Conservation (phyloP, 805 yeast species). For the Komagataella populi region DNA sequence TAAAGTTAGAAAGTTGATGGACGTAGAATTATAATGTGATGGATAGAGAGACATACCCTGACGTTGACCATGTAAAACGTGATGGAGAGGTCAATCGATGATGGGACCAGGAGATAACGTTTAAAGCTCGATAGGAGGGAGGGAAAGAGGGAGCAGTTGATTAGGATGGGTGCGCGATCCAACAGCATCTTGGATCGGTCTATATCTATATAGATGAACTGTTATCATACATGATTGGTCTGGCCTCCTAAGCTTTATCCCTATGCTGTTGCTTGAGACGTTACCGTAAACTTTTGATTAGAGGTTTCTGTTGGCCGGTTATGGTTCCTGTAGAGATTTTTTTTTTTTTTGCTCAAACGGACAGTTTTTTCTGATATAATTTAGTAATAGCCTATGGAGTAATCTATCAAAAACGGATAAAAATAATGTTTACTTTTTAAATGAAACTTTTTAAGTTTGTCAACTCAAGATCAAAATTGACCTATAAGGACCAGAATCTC, state of each 20-base stretch:
- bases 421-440: too few relatives aligned
- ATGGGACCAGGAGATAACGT: background rate
- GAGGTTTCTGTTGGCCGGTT: background rate
- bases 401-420: too few relatives aligned
- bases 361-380: too few relatives aligned
- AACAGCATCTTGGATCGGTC: background rate
- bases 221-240: background rate
- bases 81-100: background rate
- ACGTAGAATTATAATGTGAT: background rate
- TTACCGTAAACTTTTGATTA: background rate
- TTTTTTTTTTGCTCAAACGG: background rate
- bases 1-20: slow-evolving; percentile 1
- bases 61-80: background rate
- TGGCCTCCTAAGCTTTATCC: background rate
- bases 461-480: background rate
- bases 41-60: background rate
- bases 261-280: background rate
- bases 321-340: too few relatives aligned
- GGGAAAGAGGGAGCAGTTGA: background rate
- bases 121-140: background rate
- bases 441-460: too few relatives aligned
- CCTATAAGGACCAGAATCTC: too few relatives aligned
- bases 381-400: too few relatives aligned
- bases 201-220: background rate
- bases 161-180: background rate